A percentile compares a stretch with the other conserved stretches of the same genome.
Evolutionary conservation across 257 asterid genomes (phyloP).

Genomic region (Fraxinus pennsylvanica): DNA sequence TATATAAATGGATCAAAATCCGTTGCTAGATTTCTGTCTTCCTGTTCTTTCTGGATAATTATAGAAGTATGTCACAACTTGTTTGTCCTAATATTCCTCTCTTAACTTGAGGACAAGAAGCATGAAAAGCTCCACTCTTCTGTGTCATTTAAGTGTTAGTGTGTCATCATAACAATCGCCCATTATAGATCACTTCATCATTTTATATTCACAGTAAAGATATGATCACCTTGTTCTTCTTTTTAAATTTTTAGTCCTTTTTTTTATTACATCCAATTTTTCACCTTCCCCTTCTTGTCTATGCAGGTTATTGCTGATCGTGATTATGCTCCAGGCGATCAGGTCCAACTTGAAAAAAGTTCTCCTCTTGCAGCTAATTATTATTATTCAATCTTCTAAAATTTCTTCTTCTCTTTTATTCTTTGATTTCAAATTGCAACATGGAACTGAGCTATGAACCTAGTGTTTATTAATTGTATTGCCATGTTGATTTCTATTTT

Average conservation of each 20-base stretch:
- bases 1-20: not conserved
- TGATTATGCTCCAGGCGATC: conserved; percentile 66
- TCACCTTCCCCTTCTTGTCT: not conserved
- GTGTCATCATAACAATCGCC: not conserved
- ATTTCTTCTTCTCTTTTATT: not conserved
- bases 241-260: not conserved
- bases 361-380: not conserved
- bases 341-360: conserved; percentile 40
- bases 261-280: not conserved
- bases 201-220: not conserved
- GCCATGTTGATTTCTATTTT: not conserved
- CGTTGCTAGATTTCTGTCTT: not conserved
- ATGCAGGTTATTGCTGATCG: conserved; percentile 74
- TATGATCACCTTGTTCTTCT: not conserved
- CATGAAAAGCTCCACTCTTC: not conserved
- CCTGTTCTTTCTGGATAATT: not conserved
- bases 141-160: not conserved
- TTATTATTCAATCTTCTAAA: not conserved
- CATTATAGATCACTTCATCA: not conserved
- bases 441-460: not conserved
- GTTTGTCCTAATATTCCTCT: not conserved
- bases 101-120: not conserved
- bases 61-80: not conserved
- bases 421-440: not conserved
- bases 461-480: not conserved